Percentiles rank a stretch among this genome's conserved stretches.
Evolutionary conservation across 2,329 filamentous ascomycete genomes (phyloP).

Genomic region (Diaporthe amygdali): DNA sequence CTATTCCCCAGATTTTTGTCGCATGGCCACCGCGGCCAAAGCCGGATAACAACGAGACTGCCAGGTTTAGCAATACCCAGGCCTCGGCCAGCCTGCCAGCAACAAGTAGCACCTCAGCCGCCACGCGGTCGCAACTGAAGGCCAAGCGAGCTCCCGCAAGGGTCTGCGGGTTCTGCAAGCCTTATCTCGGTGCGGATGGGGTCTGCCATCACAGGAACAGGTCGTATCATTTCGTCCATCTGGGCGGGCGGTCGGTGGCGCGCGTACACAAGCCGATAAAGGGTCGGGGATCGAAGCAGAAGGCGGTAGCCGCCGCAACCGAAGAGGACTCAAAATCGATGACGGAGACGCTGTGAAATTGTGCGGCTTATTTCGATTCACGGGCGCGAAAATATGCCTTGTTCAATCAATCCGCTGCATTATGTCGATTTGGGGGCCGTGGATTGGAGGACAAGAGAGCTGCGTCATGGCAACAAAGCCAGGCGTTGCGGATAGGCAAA

Average conservation of each 20-base stretch:
- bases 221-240: not conserved
- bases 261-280: not conserved
- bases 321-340: not conserved
- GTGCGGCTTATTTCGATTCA: not conserved
- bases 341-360: not conserved
- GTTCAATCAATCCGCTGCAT: no score
- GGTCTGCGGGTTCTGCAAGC: not conserved
- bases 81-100: not conserved
- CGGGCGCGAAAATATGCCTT: no score
- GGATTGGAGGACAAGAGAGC: not conserved
- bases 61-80: no score
- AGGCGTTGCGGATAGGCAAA: not conserved
- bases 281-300: not conserved
- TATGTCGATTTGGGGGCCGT: not conserved
- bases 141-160: not conserved
- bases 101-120: not conserved
- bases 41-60: not conserved
- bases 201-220: not conserved
- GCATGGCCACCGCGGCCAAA: not conserved
- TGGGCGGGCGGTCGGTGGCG: not conserved
- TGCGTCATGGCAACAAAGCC: not conserved
- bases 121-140: not conserved
- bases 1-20: not conserved
- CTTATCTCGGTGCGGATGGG: not conserved
- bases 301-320: not conserved